Evolutionary conservation across 768 basidiomycete species (phyloP).

Genomic region (Leucosporidium scottii): DNA sequence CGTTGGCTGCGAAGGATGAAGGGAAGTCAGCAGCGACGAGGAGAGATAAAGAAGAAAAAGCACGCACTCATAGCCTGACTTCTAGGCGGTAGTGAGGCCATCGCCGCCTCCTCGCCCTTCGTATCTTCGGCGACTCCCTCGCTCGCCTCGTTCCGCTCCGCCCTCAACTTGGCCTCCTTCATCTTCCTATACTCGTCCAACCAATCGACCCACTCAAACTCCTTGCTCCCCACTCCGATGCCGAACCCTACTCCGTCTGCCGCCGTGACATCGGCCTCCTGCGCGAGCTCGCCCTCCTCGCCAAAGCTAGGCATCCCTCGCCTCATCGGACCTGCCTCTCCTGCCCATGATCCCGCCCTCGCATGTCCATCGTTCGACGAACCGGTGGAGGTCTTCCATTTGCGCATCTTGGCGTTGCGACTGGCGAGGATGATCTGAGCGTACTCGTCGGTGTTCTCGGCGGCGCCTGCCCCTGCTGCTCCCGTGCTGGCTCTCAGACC

Average conservation of each 20-base stretch:
- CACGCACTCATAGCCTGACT: constrained; percentile 21
- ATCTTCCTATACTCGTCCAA: constrained; percentile 45
- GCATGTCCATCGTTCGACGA: constrained; percentile 3
- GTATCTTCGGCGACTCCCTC: background rate
- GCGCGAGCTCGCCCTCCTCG: constrained; percentile 10
- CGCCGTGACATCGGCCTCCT: background rate
- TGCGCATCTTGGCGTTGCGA: constrained; percentile 45
- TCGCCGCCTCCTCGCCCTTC: constrained; percentile 1
- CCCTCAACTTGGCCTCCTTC: constrained; percentile 45
- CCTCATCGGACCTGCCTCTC: background rate
- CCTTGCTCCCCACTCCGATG: constrained; percentile 5
- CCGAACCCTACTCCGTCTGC: background rate
- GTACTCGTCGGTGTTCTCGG: constrained; percentile 33
- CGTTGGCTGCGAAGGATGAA: background rate
- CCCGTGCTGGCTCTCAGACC: background rate
- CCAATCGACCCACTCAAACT: constrained; percentile 49
- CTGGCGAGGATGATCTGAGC: constrained; percentile 44
- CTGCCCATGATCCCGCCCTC: constrained; percentile 3
- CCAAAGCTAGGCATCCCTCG: constrained; percentile 7
- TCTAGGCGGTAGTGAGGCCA: background rate
- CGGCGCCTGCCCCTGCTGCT: background rate
- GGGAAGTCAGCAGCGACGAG: background rate
- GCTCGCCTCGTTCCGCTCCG: constrained; percentile 25
- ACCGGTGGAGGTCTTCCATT: constrained; percentile 40
- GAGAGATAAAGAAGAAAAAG: background rate